Evolutionary conservation across 192 early-diverging fungal genomes (phyloP).

Genomic region (Spizellomyces sp.): DNA sequence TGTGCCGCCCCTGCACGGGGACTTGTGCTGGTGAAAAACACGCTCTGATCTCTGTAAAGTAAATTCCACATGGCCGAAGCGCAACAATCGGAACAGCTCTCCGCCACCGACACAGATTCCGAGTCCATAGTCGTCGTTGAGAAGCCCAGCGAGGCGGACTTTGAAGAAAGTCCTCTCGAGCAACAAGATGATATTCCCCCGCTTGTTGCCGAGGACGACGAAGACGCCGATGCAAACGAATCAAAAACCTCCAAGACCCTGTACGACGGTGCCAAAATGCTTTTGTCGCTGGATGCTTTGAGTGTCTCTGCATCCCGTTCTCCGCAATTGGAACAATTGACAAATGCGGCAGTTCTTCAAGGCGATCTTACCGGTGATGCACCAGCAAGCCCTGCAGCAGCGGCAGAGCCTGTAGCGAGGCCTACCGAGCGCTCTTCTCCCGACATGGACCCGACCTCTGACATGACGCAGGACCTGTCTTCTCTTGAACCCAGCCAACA

Average conservation of each 20-base stretch:
- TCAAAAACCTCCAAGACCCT: background rate
- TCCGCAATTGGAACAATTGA: background rate
- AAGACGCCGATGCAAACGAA: background rate
- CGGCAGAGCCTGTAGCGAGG: background rate
- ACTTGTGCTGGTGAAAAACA: too few relatives aligned
- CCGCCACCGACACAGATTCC: background rate
- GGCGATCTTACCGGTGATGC: background rate
- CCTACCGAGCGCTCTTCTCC: background rate
- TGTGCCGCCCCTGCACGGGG: too few relatives aligned
- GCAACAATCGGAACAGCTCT: background rate
- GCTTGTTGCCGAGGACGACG: background rate
- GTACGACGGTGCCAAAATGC: background rate
- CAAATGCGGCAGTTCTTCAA: background rate
- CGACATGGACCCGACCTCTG: background rate
- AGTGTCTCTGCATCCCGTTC: background rate
- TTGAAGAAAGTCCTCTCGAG: background rate
- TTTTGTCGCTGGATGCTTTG: background rate
- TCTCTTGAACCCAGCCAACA: too few relatives aligned
- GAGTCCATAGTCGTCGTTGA: constrained; percentile 9
- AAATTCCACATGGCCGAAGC: too few relatives aligned
- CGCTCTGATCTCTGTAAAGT: too few relatives aligned
- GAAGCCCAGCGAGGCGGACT: background rate
- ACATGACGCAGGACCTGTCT: background rate
- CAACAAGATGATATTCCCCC: background rate
- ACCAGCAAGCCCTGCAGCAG: background rate